Percentiles rank a stretch among this genome's conserved stretches.
Evolutionary conservation across 2,329 filamentous ascomycete genomes (phyloP).

Genomic region (Fusarium haematococcum): DNA sequence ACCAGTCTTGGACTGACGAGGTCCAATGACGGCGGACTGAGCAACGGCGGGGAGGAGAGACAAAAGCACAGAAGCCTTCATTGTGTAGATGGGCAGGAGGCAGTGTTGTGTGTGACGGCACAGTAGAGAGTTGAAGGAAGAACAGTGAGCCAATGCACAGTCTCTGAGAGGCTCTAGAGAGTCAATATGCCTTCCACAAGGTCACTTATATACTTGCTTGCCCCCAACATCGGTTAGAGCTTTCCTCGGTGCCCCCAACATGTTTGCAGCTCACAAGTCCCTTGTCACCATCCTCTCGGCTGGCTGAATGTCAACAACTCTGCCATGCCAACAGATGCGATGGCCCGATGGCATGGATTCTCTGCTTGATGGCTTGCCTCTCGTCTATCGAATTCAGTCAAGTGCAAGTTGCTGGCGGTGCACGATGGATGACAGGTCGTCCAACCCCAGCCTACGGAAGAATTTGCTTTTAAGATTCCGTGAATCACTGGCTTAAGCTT

Average conservation of each 20-base stretch:
- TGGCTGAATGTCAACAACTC: not conserved
- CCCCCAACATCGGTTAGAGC: not conserved
- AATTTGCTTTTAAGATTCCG: not conserved
- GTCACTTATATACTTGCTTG: not conserved
- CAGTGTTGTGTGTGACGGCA: not conserved
- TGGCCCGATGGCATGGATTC: conserved; percentile 11
- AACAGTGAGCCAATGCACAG: not conserved
- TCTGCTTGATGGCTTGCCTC: not conserved
- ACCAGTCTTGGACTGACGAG: conserved; percentile 36
- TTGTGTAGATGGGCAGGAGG: not conserved
- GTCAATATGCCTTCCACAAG: not conserved
- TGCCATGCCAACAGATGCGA: not conserved
- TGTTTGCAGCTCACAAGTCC: not conserved
- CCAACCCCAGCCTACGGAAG: not conserved
- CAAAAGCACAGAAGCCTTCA: conserved; percentile 41
- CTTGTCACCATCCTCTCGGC: not conserved
- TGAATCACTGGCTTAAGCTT: not conserved
- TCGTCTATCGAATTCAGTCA: conserved; percentile 5
- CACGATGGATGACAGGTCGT: not conserved
- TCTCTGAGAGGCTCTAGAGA: too few relatives aligned
- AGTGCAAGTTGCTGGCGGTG: not conserved
- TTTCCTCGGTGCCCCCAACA: not conserved
- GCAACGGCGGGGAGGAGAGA: conserved; percentile 35
- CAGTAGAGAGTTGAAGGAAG: not conserved
- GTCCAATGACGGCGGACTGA: conserved; percentile 25